Evolutionary conservation across 352 stramenopile species (phyloP), one percentile per base, ranked within the genome.

Genomic region (Phytopythium vexans): DNA sequence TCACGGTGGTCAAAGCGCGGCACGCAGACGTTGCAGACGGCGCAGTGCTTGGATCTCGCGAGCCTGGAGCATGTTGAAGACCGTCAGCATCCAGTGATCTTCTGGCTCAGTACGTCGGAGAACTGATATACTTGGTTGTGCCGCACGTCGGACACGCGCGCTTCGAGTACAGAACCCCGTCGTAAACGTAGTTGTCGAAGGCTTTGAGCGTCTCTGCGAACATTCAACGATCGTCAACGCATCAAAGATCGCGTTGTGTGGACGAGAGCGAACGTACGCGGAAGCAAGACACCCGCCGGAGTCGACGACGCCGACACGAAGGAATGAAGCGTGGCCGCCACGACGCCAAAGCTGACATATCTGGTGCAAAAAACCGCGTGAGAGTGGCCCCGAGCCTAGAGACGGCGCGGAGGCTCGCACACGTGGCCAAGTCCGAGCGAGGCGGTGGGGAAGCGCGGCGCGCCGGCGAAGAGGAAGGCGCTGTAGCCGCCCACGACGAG

Each of bases 31-130:
- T 87, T 77, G 70, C 79, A 90, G 41, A 87, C 43, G 4, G 66
- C 66, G 51, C 77, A 90, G 52, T 88, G 74, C 66, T 87, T 88
- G 52, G 74, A 88, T n/a, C 79, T 66, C 43, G 77, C 76, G 32
- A 80, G 57, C 49, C 74, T 86, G 46, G 12, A 31, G 14, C 45
- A 39, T 42, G 4, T 52, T 11, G 33, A 4, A 27, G 21, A 27
- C 2, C 21, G 21, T 27, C 21, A 27, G 21, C 21, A 27, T 27
- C 21, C 21, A 27, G 21, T 27, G 21, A 27, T 27, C 21, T 27
- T 27, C 21, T 27, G 21, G 21, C 21, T 27, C 21, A 27, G 21
- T 27, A 27, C 21, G 21, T 27, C 21, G 21, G 21, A 27, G 21
- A 27, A 27, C 21, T 27, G 21, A 27, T 27, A 27, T 34, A 82